Evolutionary conservation across 495 filamentous ascomycete genomes (phyloP).

Genomic region (Penicillium verhagenii): DNA sequence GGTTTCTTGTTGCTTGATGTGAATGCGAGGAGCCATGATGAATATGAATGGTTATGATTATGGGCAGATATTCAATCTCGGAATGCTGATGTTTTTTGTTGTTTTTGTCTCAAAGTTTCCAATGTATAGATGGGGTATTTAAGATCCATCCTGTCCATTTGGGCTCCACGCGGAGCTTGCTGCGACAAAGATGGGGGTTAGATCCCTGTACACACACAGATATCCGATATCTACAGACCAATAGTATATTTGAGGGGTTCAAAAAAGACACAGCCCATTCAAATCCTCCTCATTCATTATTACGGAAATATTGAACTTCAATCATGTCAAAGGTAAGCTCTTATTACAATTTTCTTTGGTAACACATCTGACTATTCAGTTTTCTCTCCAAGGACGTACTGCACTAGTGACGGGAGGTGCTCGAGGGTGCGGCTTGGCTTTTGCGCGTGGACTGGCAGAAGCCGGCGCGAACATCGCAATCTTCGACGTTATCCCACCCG

Average conservation of each 20-base stretch:
- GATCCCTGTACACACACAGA: not conserved
- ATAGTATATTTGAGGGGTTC: constrained; percentile 8
- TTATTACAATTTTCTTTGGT: not conserved
- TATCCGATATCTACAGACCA: constrained; percentile 10
- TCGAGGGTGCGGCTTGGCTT: constrained; percentile 76
- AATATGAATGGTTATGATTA: not conserved
- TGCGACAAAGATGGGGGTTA: constrained; percentile 21
- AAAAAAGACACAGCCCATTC: not conserved
- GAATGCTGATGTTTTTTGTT: too few relatives aligned
- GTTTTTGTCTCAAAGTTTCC: not conserved
- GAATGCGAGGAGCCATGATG: constrained; percentile 21
- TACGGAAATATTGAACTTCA: too few relatives aligned
- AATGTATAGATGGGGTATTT: constrained; percentile 11
- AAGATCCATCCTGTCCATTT: too few relatives aligned
- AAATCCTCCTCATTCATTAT: too few relatives aligned
- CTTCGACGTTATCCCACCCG: constrained; percentile 47
- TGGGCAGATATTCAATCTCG: too few relatives aligned
- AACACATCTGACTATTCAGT: constrained; percentile 22
- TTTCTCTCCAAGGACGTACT: constrained; percentile 55
- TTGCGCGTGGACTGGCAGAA: constrained; percentile 76
- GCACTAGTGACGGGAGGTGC: constrained; percentile 82
- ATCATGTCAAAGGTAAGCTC: constrained; percentile 15
- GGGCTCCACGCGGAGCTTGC: not conserved
- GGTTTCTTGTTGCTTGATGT: constrained; percentile 17
- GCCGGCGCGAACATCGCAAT: constrained; percentile 80